Base-by-base conservation (phyloP, 148 eudicot species). In the Rhododendron ovatum region DNA sequence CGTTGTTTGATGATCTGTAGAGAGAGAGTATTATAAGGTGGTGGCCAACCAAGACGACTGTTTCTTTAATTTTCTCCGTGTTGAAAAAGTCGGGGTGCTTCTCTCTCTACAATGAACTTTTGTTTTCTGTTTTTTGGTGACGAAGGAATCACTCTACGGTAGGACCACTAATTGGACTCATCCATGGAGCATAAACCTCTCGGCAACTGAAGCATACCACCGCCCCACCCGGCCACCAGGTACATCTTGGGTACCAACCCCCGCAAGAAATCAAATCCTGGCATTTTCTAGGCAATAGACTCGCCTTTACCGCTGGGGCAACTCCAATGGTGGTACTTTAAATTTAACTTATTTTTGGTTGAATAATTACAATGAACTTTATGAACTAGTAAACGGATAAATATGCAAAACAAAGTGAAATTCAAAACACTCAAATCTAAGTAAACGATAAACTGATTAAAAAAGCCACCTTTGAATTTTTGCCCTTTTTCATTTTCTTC, bases 41-140 rank as follows among this genome's bases (percentile, higher is more conserved):
- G 81, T 50, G 82, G 82, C 82, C 63, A 80, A 51, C 41, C 41
- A 51, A 28, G 82, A 80, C 55, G 82, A 80, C 82, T 51, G 63
- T 28, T 80, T 80, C 82, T 47, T 20, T 61, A 22, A 61, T 61
- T 41, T 33, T 20, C 18, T 26, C 39, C 39, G 63, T 30, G 28
- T 80, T n/a, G 57, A 47, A 47, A 47, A 78, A 50, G 81, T 47
- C 10, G 26, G 69, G n/a, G 81, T 22, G 12, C 50, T 4, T 9
- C 24, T 78, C 35, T 3, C 47, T 45, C 28, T 80, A 12, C 12
- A 24, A 55, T 55, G 5, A 17, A 55, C 61, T 10, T 26, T n/a
- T 6, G 7, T 65, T 6, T 24, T 37, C 39, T 37, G 39, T 37
- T 37, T 67, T 65, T 67, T 2, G 26, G 61, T 17, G 45, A 41